Percentiles rank a stretch among this genome's conserved stretches.
Conservation (phyloP, 176 grass and related monocot genomes). For the Stipa capillata region DNA sequence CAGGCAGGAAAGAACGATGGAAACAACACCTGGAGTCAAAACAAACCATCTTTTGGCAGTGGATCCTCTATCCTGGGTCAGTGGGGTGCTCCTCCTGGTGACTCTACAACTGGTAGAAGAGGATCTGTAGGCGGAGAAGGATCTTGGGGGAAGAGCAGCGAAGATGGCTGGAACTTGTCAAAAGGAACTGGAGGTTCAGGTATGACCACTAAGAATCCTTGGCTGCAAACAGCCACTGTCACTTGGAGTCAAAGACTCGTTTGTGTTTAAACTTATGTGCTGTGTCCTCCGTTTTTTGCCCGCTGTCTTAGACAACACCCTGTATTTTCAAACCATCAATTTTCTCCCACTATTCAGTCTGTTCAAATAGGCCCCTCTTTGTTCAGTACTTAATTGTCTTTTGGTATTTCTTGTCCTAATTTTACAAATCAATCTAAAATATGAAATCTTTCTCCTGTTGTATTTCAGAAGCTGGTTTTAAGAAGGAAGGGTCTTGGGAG, state of each 20-base stretch:
- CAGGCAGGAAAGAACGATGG: constrained; percentile 19
- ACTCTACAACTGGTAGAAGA: not conserved
- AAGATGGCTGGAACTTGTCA: constrained; percentile 16
- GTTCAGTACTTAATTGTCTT: too few species aligned
- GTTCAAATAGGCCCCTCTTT: not conserved
- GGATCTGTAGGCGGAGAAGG: not conserved
- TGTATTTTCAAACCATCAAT: not conserved
- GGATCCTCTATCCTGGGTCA: constrained; percentile 13
- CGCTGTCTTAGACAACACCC: too few species aligned
- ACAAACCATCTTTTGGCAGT: constrained; percentile 3
- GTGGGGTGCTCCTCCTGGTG: constrained; percentile 14
- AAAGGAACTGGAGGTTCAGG: not conserved
- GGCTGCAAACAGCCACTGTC: not conserved
- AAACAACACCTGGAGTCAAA: constrained; percentile 19
- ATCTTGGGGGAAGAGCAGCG: constrained; percentile 30
- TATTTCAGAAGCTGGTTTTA: constrained; percentile 1
- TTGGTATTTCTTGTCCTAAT: not conserved
- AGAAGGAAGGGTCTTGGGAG: constrained; percentile 15
- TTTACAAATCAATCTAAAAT: not conserved
- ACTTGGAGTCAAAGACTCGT: not conserved
- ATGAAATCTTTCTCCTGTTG: not conserved
- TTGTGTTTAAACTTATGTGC: not conserved
- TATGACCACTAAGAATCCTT: not conserved
- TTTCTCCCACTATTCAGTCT: not conserved
- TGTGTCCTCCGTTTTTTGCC: not conserved